Evolutionary conservation across 495 filamentous ascomycete species (phyloP).

Genomic region (Amphirosellinia nigrospora): DNA sequence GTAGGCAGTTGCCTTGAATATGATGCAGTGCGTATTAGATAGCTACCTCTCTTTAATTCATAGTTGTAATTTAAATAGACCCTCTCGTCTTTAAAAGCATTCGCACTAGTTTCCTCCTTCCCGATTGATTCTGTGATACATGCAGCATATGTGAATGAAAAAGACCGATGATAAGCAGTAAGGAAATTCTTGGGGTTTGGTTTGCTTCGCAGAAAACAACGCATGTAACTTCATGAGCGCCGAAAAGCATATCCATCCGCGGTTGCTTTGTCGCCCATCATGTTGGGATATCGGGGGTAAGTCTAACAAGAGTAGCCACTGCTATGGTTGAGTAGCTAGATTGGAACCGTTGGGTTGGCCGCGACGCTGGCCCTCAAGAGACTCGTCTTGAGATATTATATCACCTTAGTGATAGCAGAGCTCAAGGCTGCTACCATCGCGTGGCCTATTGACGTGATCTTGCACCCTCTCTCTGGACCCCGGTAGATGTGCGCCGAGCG

Average conservation of each 20-base stretch:
- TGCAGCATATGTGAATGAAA: background rate
- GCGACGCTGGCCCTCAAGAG: background rate
- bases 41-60: background rate
- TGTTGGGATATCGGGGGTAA: background rate
- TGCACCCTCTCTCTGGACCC: constrained; percentile 8
- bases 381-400: constrained; percentile 19
- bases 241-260: background rate
- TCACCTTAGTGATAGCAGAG: constrained; percentile 36
- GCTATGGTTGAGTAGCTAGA: background rate
- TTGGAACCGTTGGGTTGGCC: background rate
- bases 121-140: background rate
- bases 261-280: background rate
- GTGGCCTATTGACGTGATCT: constrained; percentile 13
- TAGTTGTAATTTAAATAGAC: background rate
- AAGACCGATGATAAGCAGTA: background rate
- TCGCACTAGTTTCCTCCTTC: background rate
- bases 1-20: background rate
- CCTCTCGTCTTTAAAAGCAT: background rate
- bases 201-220: background rate
- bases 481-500: background rate
- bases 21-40: background rate
- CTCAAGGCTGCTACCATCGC: constrained; percentile 30
- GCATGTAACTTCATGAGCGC: too few relatives aligned
- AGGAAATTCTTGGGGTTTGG: background rate
- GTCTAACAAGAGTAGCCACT: background rate